Base-by-base conservation (phyloP, 805 yeast species). In the Wickerhamomyces strasburgensis region DNA sequence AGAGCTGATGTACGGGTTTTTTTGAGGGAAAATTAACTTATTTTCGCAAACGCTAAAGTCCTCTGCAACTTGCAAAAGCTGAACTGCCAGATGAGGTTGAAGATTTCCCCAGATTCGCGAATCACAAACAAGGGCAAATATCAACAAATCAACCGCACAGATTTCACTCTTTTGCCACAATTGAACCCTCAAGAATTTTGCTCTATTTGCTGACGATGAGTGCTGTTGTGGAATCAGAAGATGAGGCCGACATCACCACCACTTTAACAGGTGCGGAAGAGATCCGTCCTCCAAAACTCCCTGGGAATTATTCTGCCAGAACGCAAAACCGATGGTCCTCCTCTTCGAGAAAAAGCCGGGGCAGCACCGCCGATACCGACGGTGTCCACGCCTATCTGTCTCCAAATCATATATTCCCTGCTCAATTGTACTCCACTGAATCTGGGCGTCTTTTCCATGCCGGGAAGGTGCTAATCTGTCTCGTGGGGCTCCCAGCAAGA, bases 401-500 rank as follows among this genome's bases (percentile, higher is more conserved):
- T 27, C 73, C 79, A 17, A 70, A 72, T 44, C 80, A 81, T 52
- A 75, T 84, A 14, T 80, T 93, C 2, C 96, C 97, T 1, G 97
- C 95, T 0, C 98, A 90, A 61, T 66, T 89, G 31, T 90, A 90
- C 58, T 80, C 94, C 10, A 90, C 98, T 0, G 96, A 87, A 40
- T 78, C 89, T 0, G 98, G 98, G 0, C 74, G 87, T 46, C 68
- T 93, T 51, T 93, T 86, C 64, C 98, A 93, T 54, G 98, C 98
- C 5, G 98, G 98, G 4, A 84, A 86, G 51, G 78, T 93, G 30
- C 78, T 95, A 50, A 82, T 93, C 36, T 86, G 84, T 4, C 70
- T 93, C 48, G 90, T 85, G 5, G 98, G 98, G 0, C 68, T 89
- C 42, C 98, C 98, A 2, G 98, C 96, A 1, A 72, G 98, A 33